phyloP scores from a whole-genome alignment of 2,329 filamentous ascomycete genomes.

The Diaporthe velutina region DNA sequence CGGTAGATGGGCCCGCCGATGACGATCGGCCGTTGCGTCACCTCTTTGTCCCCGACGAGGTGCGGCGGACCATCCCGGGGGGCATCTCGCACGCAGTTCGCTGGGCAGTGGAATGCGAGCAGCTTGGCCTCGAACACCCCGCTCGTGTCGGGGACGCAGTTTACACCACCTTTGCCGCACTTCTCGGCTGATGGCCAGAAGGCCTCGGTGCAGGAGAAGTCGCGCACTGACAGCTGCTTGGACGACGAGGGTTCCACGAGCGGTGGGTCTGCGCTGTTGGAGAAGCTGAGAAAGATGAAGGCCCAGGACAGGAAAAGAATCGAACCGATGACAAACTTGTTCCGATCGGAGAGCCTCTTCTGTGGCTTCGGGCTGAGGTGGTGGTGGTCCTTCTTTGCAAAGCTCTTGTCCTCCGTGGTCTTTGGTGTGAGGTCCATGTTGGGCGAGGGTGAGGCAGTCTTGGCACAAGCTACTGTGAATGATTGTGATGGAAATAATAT shows the following conservation, averaged over 20 bases:
- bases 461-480: neutral
- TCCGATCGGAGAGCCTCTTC: neutral
- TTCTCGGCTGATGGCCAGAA: conserved; percentile 75
- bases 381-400: conserved; percentile 12
- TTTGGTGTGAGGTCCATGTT: conserved; percentile 8
- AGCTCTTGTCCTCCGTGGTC: neutral
- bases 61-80: no score
- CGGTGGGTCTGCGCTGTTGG: conserved; percentile 33
- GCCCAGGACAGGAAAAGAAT: conserved; percentile 32
- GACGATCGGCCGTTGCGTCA: conserved; percentile 73
- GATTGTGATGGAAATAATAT: neutral
- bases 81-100: conserved; percentile 75
- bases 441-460: neutral
- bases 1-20: conserved; percentile 83
- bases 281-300: conserved; percentile 54
- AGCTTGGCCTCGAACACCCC: conserved; percentile 71
- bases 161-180: conserved; percentile 80
- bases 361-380: conserved; percentile 6
- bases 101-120: conserved; percentile 81
- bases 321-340: neutral
- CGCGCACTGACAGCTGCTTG: conserved; percentile 30
- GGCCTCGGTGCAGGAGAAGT: conserved; percentile 72
- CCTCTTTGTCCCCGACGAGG: conserved; percentile 76
- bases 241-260: neutral
- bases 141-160: conserved; percentile 71